Base-by-base conservation (phyloP, 2,329 filamentous ascomycete genomes). In the Eurotiales sp. region DNA sequence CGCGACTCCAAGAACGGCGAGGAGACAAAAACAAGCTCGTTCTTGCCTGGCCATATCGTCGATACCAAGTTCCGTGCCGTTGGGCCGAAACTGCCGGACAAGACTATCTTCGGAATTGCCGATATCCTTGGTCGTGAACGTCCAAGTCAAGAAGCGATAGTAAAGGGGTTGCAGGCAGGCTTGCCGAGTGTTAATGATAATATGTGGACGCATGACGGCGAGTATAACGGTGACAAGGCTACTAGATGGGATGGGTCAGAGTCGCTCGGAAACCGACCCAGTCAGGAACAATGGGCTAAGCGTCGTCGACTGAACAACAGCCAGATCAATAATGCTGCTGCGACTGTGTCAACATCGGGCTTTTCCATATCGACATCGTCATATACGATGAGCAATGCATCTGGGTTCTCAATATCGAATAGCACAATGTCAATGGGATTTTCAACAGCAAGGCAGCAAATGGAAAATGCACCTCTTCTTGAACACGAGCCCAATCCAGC, bases 61-160 rank as follows among this genome's bases (percentile, higher is more conserved):
- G 78, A 72, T 15, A 70, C 70, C 30, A 72, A 74, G 23, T 78
- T 85, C 54, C 77, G 77, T 29, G 75, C 78, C 22, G 80, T 81
- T 59, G 91, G 90, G 0, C 88, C 91, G 1, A 82, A 81, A 0
- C 81, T 95, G 44, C 77, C 84, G 30, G 76, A 80, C 29, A 72
- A 75, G 1, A 75, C 83, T 1, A 76, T 93, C 10, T 76, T 79
- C 34, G 80, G 82, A 25, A 80, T 93, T 7, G 86, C 87, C 4
- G 82, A 78, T 44, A 92, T 95, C 15, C 72, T 96, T 4, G 71
- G 79, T 6, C 79, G 88, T 52, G 67, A 75, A 1, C 77, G 82
- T 30, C 86, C 88, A 8, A 68, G 76, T 1, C 72, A 80, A 45
- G 69, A 77, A 43, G 67, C 72, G 25, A 77, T 90, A 41, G 77